Evolutionary conservation across 768 basidiomycete genomes (phyloP).

Genomic region (Rhodocollybia butyracea): DNA sequence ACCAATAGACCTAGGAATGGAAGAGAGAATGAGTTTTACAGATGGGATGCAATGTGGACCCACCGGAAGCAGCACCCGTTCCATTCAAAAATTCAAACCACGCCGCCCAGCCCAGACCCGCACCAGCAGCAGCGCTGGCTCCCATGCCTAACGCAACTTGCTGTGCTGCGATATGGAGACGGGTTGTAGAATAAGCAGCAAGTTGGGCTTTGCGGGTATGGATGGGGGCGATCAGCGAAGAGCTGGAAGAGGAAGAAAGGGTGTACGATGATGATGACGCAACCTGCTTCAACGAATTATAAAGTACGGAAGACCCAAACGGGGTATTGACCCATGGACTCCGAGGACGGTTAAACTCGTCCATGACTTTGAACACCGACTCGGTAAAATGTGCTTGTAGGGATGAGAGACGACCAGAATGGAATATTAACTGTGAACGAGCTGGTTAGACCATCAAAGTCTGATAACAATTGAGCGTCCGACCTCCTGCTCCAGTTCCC

Average conservation of each 20-base stretch:
- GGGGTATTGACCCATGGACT: conserved; percentile 37
- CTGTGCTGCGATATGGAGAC: conserved; percentile 66
- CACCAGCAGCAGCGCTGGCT: conserved; percentile 45
- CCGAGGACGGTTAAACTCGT: too few species aligned
- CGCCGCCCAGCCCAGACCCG: conserved; percentile 56
- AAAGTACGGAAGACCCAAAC: conserved; percentile 52
- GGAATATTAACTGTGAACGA: conserved; percentile 52
- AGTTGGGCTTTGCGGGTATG: conserved; percentile 50
- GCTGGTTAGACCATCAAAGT: not conserved
- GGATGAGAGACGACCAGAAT: conserved; percentile 55
- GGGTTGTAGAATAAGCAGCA: conserved; percentile 48
- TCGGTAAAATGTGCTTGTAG: conserved; percentile 42
- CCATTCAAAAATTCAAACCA: conserved; percentile 50
- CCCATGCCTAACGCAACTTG: conserved; percentile 48
- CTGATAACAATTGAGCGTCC: conserved; percentile 9
- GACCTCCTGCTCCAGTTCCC: conserved; percentile 52
- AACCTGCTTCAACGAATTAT: conserved; percentile 57
- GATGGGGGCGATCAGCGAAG: conserved; percentile 49
- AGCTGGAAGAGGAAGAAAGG: conserved; percentile 38
- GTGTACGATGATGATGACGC: conserved; percentile 39
- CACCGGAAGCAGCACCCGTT: conserved; percentile 35
- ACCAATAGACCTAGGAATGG: too few species aligned
- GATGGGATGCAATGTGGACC: too few species aligned
- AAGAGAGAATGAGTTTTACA: too few species aligned
- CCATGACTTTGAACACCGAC: conserved; percentile 34